Percentiles rank a stretch among this genome's conserved stretches.
Conservation (phyloP, 768 basidiomycete species). For the Auriscalpium vulgare region DNA sequence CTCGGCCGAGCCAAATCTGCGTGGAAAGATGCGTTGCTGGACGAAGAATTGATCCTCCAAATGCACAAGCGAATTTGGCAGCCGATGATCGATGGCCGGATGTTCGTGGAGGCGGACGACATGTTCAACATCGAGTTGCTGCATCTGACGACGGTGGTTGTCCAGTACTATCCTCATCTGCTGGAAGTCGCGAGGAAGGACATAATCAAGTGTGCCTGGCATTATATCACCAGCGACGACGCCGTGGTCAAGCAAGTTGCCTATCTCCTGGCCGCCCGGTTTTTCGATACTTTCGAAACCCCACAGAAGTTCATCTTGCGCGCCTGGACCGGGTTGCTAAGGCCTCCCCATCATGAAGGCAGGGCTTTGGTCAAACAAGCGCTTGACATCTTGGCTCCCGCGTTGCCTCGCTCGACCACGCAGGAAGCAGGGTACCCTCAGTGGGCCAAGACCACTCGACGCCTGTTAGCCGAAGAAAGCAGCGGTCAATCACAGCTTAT, state of each 20-base stretch:
- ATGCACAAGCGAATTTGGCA: slow-evolving; percentile 78
- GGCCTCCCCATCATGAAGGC: slow-evolving; percentile 71
- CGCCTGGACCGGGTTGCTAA: slow-evolving; percentile 86
- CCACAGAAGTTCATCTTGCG: slow-evolving; percentile 87
- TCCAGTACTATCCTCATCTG: slow-evolving; percentile 77
- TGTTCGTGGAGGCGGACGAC: slow-evolving; percentile 63
- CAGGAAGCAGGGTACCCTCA: slow-evolving; percentile 51
- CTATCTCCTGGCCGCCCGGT: slow-evolving; percentile 83
- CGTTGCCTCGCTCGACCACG: slow-evolving; percentile 57
- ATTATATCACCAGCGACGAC: slow-evolving; percentile 79
- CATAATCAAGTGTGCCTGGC: slow-evolving; percentile 90
- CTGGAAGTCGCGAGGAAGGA: slow-evolving; percentile 81
- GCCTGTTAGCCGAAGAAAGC: slow-evolving; percentile 84
- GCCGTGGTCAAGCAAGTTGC: slow-evolving; percentile 89
- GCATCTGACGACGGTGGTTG: slow-evolving; percentile 80
- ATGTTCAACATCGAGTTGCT: slow-evolving; percentile 86
- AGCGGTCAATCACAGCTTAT: slow-evolving; percentile 60
- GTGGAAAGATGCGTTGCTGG: slow-evolving; percentile 55
- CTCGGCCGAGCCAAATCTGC: slow-evolving; percentile 59
- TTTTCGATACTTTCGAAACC: slow-evolving; percentile 83
- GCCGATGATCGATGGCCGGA: slow-evolving; percentile 51
- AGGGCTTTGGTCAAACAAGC: slow-evolving; percentile 77
- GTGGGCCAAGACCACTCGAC: slow-evolving; percentile 85
- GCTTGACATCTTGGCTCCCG: slow-evolving; percentile 77
- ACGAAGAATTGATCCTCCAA: slow-evolving; percentile 59